Evolutionary conservation across 169 alveolate species (phyloP).

Genomic region (Eimeria tenella): DNA sequence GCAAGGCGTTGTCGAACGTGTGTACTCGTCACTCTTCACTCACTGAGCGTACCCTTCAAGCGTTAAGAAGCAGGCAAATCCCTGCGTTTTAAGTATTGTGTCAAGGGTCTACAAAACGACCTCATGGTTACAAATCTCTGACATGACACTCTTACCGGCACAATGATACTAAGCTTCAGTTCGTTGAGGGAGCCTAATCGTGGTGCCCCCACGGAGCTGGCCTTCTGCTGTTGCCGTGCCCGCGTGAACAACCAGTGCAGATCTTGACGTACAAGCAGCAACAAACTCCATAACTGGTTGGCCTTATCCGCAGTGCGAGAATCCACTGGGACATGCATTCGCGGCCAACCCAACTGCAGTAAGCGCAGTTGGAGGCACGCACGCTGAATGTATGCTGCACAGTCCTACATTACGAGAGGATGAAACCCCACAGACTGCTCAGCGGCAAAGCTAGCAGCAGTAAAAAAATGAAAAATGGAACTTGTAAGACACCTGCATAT

Average conservation of each 20-base stretch:
- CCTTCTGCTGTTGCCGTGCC: slow-evolving; percentile 43
- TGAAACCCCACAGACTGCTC: neutral
- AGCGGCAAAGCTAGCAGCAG: neutral
- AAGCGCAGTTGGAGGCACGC: neutral
- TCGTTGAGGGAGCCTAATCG: slow-evolving; percentile 68
- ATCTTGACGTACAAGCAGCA: slow-evolving; percentile 51
- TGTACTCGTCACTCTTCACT: no score
- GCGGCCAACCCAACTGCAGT: slow-evolving; percentile 70
- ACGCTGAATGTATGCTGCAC: neutral
- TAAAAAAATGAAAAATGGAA: neutral
- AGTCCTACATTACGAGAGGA: neutral
- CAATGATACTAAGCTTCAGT: slow-evolving; percentile 44
- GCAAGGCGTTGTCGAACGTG: neutral
- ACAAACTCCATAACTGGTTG: slow-evolving; percentile 42
- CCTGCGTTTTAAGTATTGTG: neutral
- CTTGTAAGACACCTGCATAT: no score
- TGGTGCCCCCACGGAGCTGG: neutral
- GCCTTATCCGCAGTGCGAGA: slow-evolving; percentile 50
- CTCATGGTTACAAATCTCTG: neutral
- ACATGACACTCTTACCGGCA: slow-evolving; percentile 19
- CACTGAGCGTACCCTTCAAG: no score
- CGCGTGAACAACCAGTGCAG: slow-evolving; percentile 36
- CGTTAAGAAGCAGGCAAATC: neutral
- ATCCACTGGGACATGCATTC: slow-evolving; percentile 30
- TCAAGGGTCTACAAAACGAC: no score